Evolutionary conservation across 768 basidiomycete genomes (phyloP).

Genomic region (Amyloporia xantha): DNA sequence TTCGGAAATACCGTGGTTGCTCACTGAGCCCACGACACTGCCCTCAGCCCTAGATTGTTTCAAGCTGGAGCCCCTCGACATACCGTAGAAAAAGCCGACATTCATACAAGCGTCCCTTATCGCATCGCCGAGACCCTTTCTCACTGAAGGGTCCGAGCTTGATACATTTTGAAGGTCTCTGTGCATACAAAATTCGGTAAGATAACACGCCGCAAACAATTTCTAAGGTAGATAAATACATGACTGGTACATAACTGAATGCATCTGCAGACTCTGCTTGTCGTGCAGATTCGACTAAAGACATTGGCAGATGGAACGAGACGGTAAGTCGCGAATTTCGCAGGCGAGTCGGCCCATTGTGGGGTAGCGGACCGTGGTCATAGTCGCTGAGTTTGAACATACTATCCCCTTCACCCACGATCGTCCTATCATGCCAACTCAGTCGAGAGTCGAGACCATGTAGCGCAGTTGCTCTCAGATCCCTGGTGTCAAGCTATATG

Average conservation of each 20-base stretch:
- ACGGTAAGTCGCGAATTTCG: neutral
- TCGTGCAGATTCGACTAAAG: constrained; percentile 18
- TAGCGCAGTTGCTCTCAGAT: no score
- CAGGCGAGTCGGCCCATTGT: no score
- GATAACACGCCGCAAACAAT: neutral
- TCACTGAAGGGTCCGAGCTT: constrained; percentile 21
- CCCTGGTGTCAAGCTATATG: no score
- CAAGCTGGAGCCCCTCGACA: constrained; percentile 38
- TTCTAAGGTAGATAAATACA: constrained; percentile 18
- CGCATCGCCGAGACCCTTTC: constrained; percentile 45
- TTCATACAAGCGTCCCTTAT: constrained; percentile 69
- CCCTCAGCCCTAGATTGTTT: constrained; percentile 59
- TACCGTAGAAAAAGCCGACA: constrained; percentile 81
- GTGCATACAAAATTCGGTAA: neutral
- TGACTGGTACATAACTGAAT: constrained; percentile 26
- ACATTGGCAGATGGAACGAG: constrained; percentile 11
- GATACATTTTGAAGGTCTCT: constrained; percentile 24
- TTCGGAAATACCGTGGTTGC: constrained; percentile 69
- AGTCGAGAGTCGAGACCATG: no score
- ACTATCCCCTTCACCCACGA: no score
- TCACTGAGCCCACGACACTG: constrained; percentile 75
- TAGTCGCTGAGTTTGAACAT: no score
- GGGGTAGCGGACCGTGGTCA: no score
- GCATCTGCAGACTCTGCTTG: constrained; percentile 18
- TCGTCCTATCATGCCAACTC: no score